Evolutionary conservation across 2,329 filamentous ascomycete genomes (phyloP).

Genomic region (Beauveria sp.): DNA sequence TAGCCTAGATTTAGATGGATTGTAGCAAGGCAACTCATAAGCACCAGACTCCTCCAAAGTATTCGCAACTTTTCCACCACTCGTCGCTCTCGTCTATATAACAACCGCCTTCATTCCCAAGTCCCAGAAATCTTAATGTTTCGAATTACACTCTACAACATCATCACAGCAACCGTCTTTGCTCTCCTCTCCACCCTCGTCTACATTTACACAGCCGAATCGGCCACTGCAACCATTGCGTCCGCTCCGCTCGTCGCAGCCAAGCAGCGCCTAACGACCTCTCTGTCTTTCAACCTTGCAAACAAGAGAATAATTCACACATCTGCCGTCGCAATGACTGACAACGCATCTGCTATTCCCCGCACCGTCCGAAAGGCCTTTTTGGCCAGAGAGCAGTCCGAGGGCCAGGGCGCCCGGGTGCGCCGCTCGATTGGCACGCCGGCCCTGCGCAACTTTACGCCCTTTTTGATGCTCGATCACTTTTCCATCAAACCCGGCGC

Average conservation of each 20-base stretch:
- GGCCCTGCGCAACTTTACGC: slow-evolving; percentile 75
- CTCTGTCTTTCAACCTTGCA: neutral
- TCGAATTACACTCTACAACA: slow-evolving; percentile 1
- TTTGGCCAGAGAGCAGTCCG: slow-evolving; percentile 75
- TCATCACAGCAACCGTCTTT: neutral
- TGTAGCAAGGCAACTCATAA: neutral
- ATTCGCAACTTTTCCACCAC: slow-evolving; percentile 6
- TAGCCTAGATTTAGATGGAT: neutral
- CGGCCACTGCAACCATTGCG: neutral
- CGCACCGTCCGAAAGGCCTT: slow-evolving; percentile 67
- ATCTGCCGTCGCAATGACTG: neutral
- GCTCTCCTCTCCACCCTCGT: neutral
- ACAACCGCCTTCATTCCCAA: neutral
- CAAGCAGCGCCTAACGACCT: neutral
- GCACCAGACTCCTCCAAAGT: neutral
- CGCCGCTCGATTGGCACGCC: slow-evolving; percentile 81
- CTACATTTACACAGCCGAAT: neutral
- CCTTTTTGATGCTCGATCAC: slow-evolving; percentile 95
- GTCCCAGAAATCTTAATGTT: neutral
- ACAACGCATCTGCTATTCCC: neutral
- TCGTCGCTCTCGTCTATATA: neutral
- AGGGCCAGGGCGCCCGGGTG: slow-evolving; percentile 82
- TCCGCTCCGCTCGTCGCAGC: neutral
- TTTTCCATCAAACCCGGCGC: slow-evolving; percentile 74
- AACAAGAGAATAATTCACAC: neutral